These are phyloP conservation scores for Barbatosphaeria neglecta DNA, from an alignment of 495 filamentous ascomycete genomes.

Conservation along the genomic window DNA sequence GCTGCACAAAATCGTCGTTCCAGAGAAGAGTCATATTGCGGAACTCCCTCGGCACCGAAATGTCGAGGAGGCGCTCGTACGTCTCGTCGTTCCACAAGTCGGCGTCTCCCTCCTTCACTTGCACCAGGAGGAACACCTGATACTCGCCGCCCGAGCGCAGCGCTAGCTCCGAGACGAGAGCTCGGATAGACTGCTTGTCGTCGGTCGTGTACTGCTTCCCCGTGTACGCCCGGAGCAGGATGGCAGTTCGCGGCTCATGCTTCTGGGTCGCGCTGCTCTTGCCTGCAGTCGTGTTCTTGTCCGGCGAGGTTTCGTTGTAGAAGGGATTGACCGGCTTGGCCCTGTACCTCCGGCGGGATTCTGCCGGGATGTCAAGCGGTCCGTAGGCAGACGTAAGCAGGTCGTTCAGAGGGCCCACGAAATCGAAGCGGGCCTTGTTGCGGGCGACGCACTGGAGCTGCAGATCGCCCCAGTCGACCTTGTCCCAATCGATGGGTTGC, in stretches of 20 bases:
- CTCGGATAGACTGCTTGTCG: constrained; percentile 58
- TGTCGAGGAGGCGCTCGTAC: constrained; percentile 41
- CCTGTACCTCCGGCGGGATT: background rate
- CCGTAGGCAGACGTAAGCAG: constrained; percentile 4
- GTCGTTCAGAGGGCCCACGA: constrained; percentile 16
- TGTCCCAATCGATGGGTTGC: constrained; percentile 47
- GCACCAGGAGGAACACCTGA: constrained; percentile 62
- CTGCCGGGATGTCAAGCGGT: constrained; percentile 3
- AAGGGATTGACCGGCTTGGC: background rate
- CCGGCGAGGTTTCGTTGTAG: background rate
- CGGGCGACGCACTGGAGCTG: constrained; percentile 49
- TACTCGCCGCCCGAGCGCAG: constrained; percentile 67
- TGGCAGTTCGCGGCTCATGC: constrained; percentile 46
- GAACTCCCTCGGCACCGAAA: constrained; percentile 53
- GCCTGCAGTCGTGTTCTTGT: background rate
- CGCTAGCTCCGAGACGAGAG: constrained; percentile 61
- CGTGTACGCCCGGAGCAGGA: constrained; percentile 59
- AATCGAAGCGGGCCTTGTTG: constrained; percentile 51
- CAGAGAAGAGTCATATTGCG: constrained; percentile 56
- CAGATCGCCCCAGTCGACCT: constrained; percentile 57
- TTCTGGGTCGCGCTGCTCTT: background rate
- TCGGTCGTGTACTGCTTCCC: constrained; percentile 58
- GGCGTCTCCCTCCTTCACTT: constrained; percentile 49
- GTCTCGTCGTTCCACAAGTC: constrained; percentile 43
- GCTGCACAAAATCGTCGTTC: constrained; percentile 45